These are phyloP conservation scores for Ascochyta viciae-villosae DNA, from an alignment of 2,329 filamentous ascomycete species.

Conservation along the genomic window DNA sequence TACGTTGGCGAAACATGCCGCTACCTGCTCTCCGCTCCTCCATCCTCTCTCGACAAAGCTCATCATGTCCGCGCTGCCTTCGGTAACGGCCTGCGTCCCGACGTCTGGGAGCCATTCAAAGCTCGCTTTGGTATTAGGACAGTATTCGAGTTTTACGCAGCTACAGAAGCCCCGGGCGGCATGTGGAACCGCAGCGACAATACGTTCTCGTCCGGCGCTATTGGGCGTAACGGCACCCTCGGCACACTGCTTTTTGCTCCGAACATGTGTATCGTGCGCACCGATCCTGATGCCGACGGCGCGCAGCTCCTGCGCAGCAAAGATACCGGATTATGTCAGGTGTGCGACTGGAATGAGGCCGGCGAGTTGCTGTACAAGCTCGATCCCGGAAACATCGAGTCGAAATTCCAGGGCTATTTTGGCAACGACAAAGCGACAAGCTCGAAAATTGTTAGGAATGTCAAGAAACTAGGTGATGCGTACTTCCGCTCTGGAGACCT, in stretches of 20 bases:
- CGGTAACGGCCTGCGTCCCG: constrained; percentile 52
- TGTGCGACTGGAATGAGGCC: constrained; percentile 68
- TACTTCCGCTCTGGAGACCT: constrained; percentile 50
- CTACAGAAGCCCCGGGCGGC: constrained; percentile 63
- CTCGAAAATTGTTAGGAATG: constrained; percentile 44
- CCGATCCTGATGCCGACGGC: constrained; percentile 69
- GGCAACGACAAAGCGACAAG: constrained; percentile 47
- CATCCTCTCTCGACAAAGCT: constrained; percentile 38
- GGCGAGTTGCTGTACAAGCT: constrained; percentile 70
- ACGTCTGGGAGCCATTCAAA: constrained; percentile 52
- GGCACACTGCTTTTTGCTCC: constrained; percentile 60
- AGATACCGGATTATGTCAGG: constrained; percentile 68
- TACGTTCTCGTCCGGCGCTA: constrained; percentile 67
- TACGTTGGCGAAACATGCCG: constrained; percentile 52
- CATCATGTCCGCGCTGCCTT: constrained; percentile 44
- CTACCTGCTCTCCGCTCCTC: constrained; percentile 47
- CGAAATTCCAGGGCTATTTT: constrained; percentile 70
- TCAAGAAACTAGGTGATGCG: constrained; percentile 45
- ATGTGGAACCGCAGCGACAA: constrained; percentile 61
- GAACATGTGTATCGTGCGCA: constrained; percentile 66
- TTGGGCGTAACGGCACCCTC: constrained; percentile 74
- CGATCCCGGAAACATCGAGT: constrained; percentile 53
- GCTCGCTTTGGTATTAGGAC: constrained; percentile 48
- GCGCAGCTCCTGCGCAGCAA: constrained; percentile 67
- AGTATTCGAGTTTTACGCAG: constrained; percentile 50